Evolutionary conservation across 1,284 basidiomycete genomes (phyloP).

Genomic region (Rhodofomes roseus): DNA sequence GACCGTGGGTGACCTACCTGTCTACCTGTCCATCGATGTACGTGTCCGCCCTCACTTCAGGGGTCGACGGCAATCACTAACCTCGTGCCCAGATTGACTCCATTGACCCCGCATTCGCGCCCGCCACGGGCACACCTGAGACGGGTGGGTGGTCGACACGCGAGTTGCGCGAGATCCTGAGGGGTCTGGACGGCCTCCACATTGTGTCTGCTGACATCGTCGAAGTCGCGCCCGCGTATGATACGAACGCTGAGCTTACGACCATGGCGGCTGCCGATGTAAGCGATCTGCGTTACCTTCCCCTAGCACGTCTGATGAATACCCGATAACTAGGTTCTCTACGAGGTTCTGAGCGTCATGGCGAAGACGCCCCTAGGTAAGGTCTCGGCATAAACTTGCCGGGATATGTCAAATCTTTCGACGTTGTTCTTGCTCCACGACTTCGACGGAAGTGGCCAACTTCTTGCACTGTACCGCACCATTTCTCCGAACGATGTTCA

Average conservation of each 20-base stretch:
- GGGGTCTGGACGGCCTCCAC: slow-evolving; percentile 68
- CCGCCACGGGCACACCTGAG: slow-evolving; percentile 72
- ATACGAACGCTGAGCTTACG: slow-evolving; percentile 75
- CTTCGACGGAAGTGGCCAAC: background rate
- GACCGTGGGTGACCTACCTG: slow-evolving; percentile 62
- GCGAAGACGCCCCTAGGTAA: slow-evolving; percentile 73
- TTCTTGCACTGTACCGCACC: background rate
- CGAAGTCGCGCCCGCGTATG: slow-evolving; percentile 79
- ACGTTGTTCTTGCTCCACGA: background rate
- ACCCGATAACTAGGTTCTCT: slow-evolving; percentile 47
- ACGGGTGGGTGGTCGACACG: slow-evolving; percentile 76
- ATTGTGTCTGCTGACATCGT: slow-evolving; percentile 80
- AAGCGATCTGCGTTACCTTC: slow-evolving; percentile 24
- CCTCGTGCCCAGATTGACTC: slow-evolving; percentile 56
- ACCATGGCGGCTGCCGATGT: slow-evolving; percentile 81
- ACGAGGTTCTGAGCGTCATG: slow-evolving; percentile 75
- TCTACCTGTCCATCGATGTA: slow-evolving; percentile 73
- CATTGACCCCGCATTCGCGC: slow-evolving; percentile 76
- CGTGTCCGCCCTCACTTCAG: slow-evolving; percentile 18
- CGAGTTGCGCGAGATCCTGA: slow-evolving; percentile 69
- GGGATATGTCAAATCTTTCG: background rate
- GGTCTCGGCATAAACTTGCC: slow-evolving; percentile 22
- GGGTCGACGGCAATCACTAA: background rate
- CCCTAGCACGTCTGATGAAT: background rate
- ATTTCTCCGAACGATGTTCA: background rate